phyloP scores from a whole-genome alignment of 768 basidiomycete genomes.

The Auricularia sp. region DNA sequence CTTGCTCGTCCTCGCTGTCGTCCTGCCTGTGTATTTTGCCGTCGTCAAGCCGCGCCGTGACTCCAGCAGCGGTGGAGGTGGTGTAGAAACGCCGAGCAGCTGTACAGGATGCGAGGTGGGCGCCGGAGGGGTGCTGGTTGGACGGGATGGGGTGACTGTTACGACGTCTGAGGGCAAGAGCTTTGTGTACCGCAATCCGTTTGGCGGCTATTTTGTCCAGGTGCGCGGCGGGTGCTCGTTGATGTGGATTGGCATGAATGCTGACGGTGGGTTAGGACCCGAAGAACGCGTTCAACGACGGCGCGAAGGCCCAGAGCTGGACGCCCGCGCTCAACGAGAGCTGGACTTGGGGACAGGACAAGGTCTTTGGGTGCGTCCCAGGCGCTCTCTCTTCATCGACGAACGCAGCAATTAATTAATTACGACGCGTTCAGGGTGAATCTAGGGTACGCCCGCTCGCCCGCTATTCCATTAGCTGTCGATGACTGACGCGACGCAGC shows the following conservation, averaged over 20 bases:
- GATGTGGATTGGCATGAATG: no score
- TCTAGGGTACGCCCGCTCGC: constrained; percentile 56
- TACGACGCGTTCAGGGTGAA: constrained; percentile 84
- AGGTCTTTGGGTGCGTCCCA: constrained; percentile 53
- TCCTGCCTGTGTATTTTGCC: no score
- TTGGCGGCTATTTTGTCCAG: constrained; percentile 55
- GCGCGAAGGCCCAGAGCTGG: constrained; percentile 74
- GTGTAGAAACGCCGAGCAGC: background rate
- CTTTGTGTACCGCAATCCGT: constrained; percentile 68
- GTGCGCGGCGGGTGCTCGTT: no score
- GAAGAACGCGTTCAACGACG: constrained; percentile 74
- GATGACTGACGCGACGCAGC: background rate
- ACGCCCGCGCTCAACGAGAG: constrained; percentile 74
- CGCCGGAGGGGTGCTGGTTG: constrained; percentile 28
- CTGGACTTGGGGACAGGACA: constrained; percentile 68
- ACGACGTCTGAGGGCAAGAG: constrained; percentile 57
- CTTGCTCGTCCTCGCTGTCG: no score
- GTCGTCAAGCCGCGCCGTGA: no score
- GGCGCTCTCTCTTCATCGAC: no score
- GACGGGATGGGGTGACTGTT: constrained; percentile 61
- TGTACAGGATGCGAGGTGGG: background rate
- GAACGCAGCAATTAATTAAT: no score
- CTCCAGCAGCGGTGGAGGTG: no score
- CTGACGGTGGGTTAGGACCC: no score
- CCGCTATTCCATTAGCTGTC: constrained; percentile 81